phyloP scores from a whole-genome alignment of 2,329 filamentous ascomycete genomes.

The Colletotrichum ledebouriae region DNA sequence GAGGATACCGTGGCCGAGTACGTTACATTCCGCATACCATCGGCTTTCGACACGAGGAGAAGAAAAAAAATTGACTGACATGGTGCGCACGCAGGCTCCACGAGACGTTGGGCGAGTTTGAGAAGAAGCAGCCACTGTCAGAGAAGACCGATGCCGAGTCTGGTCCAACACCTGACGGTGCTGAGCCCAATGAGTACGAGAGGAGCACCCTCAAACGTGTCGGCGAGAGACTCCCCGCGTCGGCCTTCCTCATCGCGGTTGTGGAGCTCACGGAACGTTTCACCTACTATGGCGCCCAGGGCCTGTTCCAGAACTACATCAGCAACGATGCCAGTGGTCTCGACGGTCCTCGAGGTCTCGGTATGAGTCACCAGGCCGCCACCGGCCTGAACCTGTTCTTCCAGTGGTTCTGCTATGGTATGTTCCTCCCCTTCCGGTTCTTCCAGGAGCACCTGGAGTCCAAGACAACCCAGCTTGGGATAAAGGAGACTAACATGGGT shows the following conservation, averaged over 20 bases:
- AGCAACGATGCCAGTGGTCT: conserved; percentile 50
- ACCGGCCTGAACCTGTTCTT: conserved; percentile 69
- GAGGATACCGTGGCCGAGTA: conserved; percentile 52
- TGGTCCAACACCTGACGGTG: conserved; percentile 57
- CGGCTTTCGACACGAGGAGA: conserved; percentile 3
- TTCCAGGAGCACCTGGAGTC: no score
- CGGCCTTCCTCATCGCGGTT: conserved; percentile 68
- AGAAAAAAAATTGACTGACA: not conserved
- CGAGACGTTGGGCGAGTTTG: conserved; percentile 47
- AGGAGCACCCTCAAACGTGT: conserved; percentile 63
- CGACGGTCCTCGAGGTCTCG: conserved; percentile 64
- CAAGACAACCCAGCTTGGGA: no score
- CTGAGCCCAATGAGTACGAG: conserved; percentile 67
- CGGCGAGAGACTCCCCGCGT: conserved; percentile 66
- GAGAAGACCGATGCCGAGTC: conserved; percentile 46
- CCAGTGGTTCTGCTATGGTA: conserved; percentile 63
- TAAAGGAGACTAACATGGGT: not conserved
- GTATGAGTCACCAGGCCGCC: conserved; percentile 67
- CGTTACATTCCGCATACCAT: conserved; percentile 39
- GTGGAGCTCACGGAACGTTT: conserved; percentile 71
- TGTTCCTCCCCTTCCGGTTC: conserved; percentile 5
- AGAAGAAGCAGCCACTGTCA: conserved; percentile 42
- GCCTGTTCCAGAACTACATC: conserved; percentile 70
- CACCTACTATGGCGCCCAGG: conserved; percentile 68
- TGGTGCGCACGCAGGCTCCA: conserved; percentile 46